phyloP scores from a whole-genome alignment of 2,329 filamentous ascomycete genomes.

The Juglanconis juglandina region DNA sequence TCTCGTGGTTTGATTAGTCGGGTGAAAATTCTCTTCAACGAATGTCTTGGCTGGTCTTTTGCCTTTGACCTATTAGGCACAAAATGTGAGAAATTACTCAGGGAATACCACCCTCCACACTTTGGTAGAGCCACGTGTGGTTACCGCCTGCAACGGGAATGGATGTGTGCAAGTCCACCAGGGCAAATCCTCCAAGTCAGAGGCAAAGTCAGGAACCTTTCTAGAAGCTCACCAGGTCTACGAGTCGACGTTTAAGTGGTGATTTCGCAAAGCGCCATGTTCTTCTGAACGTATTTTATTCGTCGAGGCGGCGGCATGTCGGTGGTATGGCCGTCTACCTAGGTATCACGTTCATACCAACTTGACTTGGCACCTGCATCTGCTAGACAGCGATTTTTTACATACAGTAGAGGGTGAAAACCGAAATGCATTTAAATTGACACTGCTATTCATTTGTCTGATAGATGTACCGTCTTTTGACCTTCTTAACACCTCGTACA shows the following conservation, averaged over 20 bases:
- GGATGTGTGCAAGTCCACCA: not conserved
- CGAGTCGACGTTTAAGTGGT: not conserved
- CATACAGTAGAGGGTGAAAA: no score
- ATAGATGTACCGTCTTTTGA: not conserved
- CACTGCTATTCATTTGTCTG: no score
- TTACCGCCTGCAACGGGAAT: not conserved
- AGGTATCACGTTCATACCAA: no score
- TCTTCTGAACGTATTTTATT: not conserved
- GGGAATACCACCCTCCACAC: not conserved
- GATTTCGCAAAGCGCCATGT: not conserved
- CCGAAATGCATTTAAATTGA: no score
- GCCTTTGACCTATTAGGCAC: not conserved
- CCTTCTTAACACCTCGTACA: not conserved
- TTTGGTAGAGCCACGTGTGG: not conserved
- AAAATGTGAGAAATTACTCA: not conserved
- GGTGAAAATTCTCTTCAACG: not conserved
- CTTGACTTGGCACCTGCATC: no score
- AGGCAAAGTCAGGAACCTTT: not conserved
- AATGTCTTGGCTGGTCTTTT: not conserved
- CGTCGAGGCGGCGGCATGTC: no score
- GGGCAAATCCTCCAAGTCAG: not conserved
- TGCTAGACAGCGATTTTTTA: no score
- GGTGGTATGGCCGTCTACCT: no score
- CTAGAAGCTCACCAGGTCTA: not conserved
- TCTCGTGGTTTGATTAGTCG: not conserved